These are phyloP conservation scores for Lepraria neglecta DNA, from an alignment of 495 filamentous ascomycete species.

Conservation along the genomic window DNA sequence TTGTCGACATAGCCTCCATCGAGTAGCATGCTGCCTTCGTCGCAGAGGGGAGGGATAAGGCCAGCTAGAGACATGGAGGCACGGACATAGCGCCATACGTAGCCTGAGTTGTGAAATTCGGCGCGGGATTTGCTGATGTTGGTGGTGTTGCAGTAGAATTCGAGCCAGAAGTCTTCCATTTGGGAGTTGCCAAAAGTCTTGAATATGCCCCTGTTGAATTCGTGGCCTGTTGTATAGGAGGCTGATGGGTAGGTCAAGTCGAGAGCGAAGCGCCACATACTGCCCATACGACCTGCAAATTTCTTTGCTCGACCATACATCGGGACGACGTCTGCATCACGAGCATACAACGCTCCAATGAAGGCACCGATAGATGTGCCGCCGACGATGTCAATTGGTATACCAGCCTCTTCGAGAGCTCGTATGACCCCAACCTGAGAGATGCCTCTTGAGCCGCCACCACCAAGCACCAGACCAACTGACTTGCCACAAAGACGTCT, in stretches of 20 bases:
- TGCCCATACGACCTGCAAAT: slow-evolving; percentile 93
- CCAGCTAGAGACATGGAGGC: slow-evolving; percentile 96
- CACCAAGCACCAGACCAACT: slow-evolving; percentile 87
- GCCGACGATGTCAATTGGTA: slow-evolving; percentile 92
- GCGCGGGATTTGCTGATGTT: slow-evolving; percentile 87
- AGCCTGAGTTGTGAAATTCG: slow-evolving; percentile 90
- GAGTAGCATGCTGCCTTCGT: slow-evolving; percentile 91
- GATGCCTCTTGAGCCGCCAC: slow-evolving; percentile 87
- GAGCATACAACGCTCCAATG: slow-evolving; percentile 89
- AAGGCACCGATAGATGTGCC: slow-evolving; percentile 98
- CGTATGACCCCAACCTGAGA: slow-evolving; percentile 89
- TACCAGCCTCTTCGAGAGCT: slow-evolving; percentile 91
- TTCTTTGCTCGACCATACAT: slow-evolving; percentile 96
- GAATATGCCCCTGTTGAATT: slow-evolving; percentile 99
- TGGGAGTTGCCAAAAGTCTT: slow-evolving; percentile 94
- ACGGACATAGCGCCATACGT: slow-evolving; percentile 92
- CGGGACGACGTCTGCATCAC: slow-evolving; percentile 92
- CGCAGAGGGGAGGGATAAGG: slow-evolving; percentile 85
- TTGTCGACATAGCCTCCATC: slow-evolving; percentile 98
- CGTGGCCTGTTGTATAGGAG: slow-evolving; percentile 95
- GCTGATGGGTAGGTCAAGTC: slow-evolving; percentile 92
- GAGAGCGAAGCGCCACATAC: slow-evolving; percentile 93
- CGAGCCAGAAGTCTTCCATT: slow-evolving; percentile 98
- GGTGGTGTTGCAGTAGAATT: slow-evolving; percentile 98
- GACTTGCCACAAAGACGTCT: slow-evolving; percentile 88